A percentile compares a stretch with the other conserved stretches of the same genome.
Evolutionary conservation across 148 eudicot species (phyloP).

Genomic region (Vaccinium myrtillus): DNA sequence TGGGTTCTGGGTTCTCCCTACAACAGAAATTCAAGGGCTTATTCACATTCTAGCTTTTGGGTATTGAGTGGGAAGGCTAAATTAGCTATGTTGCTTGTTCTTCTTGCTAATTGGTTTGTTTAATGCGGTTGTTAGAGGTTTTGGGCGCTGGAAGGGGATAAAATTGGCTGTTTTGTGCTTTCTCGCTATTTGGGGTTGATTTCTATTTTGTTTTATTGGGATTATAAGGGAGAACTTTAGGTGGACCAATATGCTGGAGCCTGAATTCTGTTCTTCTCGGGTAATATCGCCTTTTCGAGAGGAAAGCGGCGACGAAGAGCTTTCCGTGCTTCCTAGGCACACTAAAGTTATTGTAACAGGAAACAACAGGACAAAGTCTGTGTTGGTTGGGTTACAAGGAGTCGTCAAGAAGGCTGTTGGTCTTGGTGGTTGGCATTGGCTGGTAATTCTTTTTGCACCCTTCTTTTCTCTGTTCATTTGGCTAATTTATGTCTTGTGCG

Average conservation of each 20-base stretch:
- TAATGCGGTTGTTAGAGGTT: not conserved
- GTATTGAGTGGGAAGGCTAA: not conserved
- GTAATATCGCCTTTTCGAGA: slow-evolving; percentile 70
- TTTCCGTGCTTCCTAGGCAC: slow-evolving; percentile 87
- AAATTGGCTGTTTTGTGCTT: slow-evolving; percentile 4
- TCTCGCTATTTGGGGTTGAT: not conserved
- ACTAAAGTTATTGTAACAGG: slow-evolving; percentile 96
- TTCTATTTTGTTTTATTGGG: slow-evolving; percentile 5
- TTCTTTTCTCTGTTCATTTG: slow-evolving; percentile 10
- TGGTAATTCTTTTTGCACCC: slow-evolving; percentile 46
- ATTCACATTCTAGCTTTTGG: not conserved
- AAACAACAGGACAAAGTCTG: slow-evolving; percentile 92
- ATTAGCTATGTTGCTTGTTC: not conserved
- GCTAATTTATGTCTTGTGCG: not conserved
- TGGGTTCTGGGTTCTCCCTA: slow-evolving; percentile 1
- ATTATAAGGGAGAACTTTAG: not conserved
- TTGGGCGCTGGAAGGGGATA: not conserved
- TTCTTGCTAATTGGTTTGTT: slow-evolving; percentile 10
- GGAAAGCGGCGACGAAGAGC: slow-evolving; percentile 92
- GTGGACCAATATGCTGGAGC: slow-evolving; percentile 49
- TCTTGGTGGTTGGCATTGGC: slow-evolving; percentile 99
- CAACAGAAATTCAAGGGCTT: not conserved
- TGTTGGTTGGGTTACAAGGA: slow-evolving; percentile 93
- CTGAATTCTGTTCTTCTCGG: slow-evolving; percentile 61
- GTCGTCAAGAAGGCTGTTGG: slow-evolving; percentile 99